These are phyloP conservation scores for Fusarium sp. DNA, from an alignment of 2,329 filamentous ascomycete genomes.

Conservation along the genomic window DNA sequence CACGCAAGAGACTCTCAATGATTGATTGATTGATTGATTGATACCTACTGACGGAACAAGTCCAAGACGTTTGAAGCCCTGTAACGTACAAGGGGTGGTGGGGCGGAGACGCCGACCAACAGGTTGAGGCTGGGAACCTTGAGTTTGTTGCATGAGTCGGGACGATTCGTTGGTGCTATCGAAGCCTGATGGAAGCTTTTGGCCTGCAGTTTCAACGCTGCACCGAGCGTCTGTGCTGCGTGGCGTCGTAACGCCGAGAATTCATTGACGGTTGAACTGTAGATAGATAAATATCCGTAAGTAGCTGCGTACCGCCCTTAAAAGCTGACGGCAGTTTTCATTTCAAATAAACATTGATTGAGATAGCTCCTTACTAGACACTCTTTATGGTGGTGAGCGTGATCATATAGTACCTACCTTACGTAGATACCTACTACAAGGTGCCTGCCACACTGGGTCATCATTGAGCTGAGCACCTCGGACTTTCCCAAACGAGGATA, in stretches of 20 bases:
- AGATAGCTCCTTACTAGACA: background rate
- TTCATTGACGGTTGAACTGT: conserved; percentile 5
- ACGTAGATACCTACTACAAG: no score
- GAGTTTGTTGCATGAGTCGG: conserved; percentile 35
- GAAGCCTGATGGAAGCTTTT: conserved; percentile 49
- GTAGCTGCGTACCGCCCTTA: background rate
- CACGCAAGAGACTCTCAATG: conserved; percentile 20
- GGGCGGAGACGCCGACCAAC: conserved; percentile 42
- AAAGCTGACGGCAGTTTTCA: conserved; percentile 5
- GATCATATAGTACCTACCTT: no score
- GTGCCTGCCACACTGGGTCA: background rate
- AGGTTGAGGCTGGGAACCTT: conserved; percentile 35
- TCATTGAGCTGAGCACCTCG: background rate
- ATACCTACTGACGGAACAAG: conserved; percentile 11
- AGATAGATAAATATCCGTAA: conserved; percentile 1
- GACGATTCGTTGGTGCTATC: conserved; percentile 45
- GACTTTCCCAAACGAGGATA: background rate
- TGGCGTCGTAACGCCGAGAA: conserved; percentile 43
- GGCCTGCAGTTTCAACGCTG: conserved; percentile 32
- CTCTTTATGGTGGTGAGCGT: background rate
- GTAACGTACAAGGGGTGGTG: conserved; percentile 31
- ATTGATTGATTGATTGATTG: no score
- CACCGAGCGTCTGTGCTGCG: conserved; percentile 29
- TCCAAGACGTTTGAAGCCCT: conserved; percentile 16
- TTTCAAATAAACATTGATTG: background rate